Conservation (phyloP, 2,329 filamentous ascomycete species). For the Ophiostoma montium region DNA sequence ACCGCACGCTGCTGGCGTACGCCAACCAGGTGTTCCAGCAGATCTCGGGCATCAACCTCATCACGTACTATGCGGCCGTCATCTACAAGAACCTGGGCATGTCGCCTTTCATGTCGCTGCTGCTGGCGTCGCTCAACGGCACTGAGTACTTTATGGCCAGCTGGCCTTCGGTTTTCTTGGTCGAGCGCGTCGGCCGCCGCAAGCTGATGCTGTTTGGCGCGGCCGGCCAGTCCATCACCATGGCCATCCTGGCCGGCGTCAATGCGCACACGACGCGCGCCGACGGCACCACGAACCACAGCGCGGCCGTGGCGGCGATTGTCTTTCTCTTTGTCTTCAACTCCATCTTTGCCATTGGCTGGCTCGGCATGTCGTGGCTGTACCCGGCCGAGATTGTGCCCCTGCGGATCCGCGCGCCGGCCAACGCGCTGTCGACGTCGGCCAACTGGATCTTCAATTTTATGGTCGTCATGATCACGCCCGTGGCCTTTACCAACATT, state of each 20-base stretch:
- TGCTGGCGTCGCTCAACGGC: constrained; percentile 13
- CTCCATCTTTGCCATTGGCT: constrained; percentile 37
- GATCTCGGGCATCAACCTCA: constrained; percentile 16
- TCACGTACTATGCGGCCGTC: constrained; percentile 14
- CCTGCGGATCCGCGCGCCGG: constrained; percentile 36
- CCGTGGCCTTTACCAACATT: constrained; percentile 38
- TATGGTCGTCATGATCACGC: constrained; percentile 49
- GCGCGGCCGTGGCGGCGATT: constrained; percentile 12
- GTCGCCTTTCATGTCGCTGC: constrained; percentile 9
- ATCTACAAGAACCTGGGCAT: constrained; percentile 14
- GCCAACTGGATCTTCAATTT: constrained; percentile 29
- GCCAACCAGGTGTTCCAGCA: constrained; percentile 28
- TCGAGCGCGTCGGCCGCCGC: constrained; percentile 14
- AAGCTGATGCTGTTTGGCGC: constrained; percentile 31
- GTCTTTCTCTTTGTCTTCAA: constrained; percentile 37
- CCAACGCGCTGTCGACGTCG: constrained; percentile 39
- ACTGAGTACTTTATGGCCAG: constrained; percentile 14
- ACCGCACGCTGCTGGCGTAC: constrained; percentile 14
- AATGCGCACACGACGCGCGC: constrained; percentile 18
- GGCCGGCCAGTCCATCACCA: constrained; percentile 38
- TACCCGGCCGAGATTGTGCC: constrained; percentile 44
- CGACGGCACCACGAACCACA: constrained; percentile 21
- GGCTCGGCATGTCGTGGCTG: constrained; percentile 43
- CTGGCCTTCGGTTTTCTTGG: constrained; percentile 11
- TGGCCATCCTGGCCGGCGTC: constrained; percentile 34